Evolutionary conservation across 1,139 yeast genomes (phyloP).

Genomic region (Yamadazyma blattariae): DNA sequence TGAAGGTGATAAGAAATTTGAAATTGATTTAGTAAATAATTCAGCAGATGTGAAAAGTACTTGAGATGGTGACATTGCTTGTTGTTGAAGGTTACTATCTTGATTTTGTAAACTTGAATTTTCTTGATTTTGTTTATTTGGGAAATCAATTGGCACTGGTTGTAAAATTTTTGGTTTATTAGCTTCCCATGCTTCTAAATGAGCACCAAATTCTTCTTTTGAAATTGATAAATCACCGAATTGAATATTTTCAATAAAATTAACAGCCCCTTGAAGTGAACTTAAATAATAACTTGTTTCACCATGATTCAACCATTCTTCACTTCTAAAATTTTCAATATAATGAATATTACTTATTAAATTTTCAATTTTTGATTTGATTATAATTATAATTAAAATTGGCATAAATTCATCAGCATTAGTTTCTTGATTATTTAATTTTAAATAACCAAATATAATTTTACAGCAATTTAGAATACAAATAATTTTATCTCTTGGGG

Average conservation of each 20-base stretch:
- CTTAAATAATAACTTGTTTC: conserved; percentile 88
- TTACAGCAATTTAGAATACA: conserved; percentile 91
- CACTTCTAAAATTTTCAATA: conserved; percentile 78
- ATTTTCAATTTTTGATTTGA: conserved; percentile 61
- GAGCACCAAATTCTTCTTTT: conserved; percentile 52
- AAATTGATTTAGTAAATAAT: conserved; percentile 47
- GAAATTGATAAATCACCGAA: conserved; percentile 59
- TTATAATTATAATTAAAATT: conserved; percentile 70
- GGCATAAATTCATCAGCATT: conserved; percentile 96
- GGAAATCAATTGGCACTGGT: conserved; percentile 17
- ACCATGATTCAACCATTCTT: conserved; percentile 68
- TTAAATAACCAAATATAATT: conserved; percentile 81
- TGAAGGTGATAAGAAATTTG: conserved; percentile 44
- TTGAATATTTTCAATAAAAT: conserved; percentile 64
- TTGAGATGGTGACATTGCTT: conserved; percentile 43
- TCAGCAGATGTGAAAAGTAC: conserved; percentile 54
- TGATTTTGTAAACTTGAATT: too few relatives aligned
- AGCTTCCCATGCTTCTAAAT: conserved; percentile 50
- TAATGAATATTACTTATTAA: conserved; percentile 77
- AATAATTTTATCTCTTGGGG: conserved; percentile 92
- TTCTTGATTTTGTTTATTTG: conserved; percentile 8
- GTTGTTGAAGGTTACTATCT: conserved; percentile 4
- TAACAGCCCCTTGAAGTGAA: conserved; percentile 81
- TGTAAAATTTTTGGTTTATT: conserved; percentile 20
- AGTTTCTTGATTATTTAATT: conserved; percentile 65